A percentile compares a stretch with the other conserved stretches of the same genome.
Conservation (phyloP, 306 rosid species). For the Begonia loranthoides region DNA sequence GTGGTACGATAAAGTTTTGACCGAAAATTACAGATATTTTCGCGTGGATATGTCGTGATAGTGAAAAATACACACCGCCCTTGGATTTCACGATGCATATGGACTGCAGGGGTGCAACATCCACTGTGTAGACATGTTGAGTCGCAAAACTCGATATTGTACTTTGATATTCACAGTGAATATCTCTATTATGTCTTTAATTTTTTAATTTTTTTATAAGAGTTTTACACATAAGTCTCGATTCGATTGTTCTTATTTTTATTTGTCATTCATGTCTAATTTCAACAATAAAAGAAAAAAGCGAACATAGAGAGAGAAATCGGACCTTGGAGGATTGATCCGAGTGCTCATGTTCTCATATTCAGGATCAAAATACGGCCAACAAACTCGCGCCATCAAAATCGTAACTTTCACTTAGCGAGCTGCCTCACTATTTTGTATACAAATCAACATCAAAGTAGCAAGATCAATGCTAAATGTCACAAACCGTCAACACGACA, state of each 20-base stretch:
- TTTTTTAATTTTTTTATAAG: too few species aligned
- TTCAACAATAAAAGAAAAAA: neutral
- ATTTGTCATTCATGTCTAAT: too few species aligned
- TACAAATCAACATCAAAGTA: neutral
- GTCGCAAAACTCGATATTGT: too few species aligned
- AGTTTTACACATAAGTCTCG: too few species aligned
- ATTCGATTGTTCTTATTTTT: too few species aligned
- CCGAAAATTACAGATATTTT: neutral
- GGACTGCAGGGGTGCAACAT: too few species aligned
- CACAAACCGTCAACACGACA: neutral
- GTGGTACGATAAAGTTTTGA: too few species aligned
- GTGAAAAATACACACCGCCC: neutral
- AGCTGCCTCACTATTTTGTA: neutral
- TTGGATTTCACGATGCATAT: conserved; percentile 1
- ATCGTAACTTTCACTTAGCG: conserved; percentile 5
- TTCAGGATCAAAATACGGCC: conserved; percentile 87
- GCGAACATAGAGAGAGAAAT: conserved; percentile 7
- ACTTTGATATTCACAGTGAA: too few species aligned
- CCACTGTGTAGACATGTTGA: neutral
- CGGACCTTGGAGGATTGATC: conserved; percentile 78
- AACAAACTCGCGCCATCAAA: conserved; percentile 52
- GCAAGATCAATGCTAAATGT: neutral
- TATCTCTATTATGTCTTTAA: too few species aligned
- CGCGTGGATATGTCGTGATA: neutral
- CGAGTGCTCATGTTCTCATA: conserved; percentile 69